These are phyloP conservation scores for Globisporangium viniferum DNA, from an alignment of 352 stramenopile species.

Conservation along the genomic window DNA sequence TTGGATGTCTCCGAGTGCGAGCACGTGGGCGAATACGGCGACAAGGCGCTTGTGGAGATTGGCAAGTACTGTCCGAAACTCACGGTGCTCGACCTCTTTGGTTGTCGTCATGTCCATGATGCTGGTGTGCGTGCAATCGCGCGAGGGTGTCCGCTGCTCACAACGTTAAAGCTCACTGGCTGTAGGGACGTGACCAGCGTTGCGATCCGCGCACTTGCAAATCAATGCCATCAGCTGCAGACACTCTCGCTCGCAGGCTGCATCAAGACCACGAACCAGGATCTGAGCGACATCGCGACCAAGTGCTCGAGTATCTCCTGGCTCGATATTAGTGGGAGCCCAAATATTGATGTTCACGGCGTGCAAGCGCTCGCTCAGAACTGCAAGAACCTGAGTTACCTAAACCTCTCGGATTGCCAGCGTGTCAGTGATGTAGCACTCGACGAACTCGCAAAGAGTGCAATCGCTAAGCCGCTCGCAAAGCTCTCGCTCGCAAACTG, in stretches of 20 bases:
- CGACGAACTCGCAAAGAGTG: constrained; percentile 31
- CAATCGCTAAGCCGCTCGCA: constrained; percentile 18
- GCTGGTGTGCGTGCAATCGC: constrained; percentile 77
- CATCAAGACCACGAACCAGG: constrained; percentile 72
- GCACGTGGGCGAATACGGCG: constrained; percentile 88
- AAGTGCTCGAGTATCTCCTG: constrained; percentile 55
- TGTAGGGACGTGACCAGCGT: constrained; percentile 80
- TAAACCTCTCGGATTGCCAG: constrained; percentile 78
- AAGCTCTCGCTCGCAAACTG: constrained; percentile 69
- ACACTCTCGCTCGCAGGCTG: constrained; percentile 85
- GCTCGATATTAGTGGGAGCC: constrained; percentile 84
- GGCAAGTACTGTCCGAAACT: constrained; percentile 78
- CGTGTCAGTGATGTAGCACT: constrained; percentile 73
- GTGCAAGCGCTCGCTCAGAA: constrained; percentile 60
- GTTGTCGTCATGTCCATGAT: constrained; percentile 87
- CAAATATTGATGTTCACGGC: constrained; percentile 54
- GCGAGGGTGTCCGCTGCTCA: constrained; percentile 77
- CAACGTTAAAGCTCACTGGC: constrained; percentile 83
- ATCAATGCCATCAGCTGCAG: constrained; percentile 60
- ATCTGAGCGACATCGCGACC: constrained; percentile 52
- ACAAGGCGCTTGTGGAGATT: constrained; percentile 90
- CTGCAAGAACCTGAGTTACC: constrained; percentile 48
- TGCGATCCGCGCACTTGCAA: constrained; percentile 69
- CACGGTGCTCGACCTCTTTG: constrained; percentile 78
- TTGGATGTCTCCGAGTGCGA: constrained; percentile 87